phyloP scores from a whole-genome alignment of 2,329 filamentous ascomycete species.

The Aspergillus fumigatus region DNA sequence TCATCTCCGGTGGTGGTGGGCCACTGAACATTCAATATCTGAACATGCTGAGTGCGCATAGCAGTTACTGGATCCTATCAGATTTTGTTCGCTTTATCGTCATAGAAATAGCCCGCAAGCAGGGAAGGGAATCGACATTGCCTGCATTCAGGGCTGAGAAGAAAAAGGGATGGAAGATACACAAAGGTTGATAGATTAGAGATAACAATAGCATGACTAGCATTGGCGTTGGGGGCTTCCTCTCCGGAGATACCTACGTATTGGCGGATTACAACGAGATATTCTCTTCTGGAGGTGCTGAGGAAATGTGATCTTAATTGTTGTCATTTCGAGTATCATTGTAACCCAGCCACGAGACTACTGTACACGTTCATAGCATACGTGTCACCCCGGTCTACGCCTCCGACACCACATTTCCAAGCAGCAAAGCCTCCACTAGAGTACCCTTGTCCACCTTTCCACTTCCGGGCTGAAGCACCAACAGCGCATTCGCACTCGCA shows the following conservation, averaged over 20 bases:
- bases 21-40: conserved; percentile 92
- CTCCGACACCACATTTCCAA: conserved; percentile 51
- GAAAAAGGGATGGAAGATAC: conserved; percentile 48
- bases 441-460: conserved; percentile 64
- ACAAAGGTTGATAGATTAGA: conserved; percentile 18
- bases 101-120: conserved; percentile 73
- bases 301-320: not conserved
- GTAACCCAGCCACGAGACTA: not conserved
- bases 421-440: conserved; percentile 72
- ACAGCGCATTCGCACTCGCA: conserved; percentile 78
- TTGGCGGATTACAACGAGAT: not conserved
- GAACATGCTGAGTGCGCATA: conserved; percentile 94
- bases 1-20: conserved; percentile 75
- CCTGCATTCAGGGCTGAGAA: conserved; percentile 51
- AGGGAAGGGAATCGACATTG: conserved; percentile 60
- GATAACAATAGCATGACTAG: not conserved
- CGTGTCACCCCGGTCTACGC: conserved; percentile 1
- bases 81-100: conserved; percentile 92
- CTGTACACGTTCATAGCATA: too few relatives aligned
- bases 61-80: conserved; percentile 82
- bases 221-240: not conserved
- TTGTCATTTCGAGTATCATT: not conserved
- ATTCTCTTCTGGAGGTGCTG: not conserved
- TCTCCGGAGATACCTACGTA: not conserved
- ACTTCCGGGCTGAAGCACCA: conserved; percentile 52